phyloP scores from a whole-genome alignment of 2,329 filamentous ascomycete genomes.

The Aureobasidium sp. region DNA sequence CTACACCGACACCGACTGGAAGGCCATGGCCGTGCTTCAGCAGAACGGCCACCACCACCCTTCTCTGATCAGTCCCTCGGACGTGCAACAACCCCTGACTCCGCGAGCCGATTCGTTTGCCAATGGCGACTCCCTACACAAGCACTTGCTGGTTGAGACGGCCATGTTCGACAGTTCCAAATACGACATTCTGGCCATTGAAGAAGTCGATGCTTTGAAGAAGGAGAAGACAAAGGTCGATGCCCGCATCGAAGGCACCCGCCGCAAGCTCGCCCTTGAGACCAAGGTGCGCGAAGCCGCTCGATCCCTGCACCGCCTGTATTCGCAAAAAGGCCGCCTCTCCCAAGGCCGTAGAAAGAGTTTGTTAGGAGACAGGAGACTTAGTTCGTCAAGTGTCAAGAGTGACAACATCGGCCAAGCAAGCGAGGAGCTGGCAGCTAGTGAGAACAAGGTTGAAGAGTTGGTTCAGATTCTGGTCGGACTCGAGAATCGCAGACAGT shows the following conservation, averaged over 20 bases:
- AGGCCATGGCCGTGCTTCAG: conserved; percentile 10
- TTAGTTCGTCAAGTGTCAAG: conserved; percentile 33
- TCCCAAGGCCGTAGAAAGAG: conserved; percentile 47
- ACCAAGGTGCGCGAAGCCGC: conserved; percentile 93
- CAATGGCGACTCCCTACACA: conserved; percentile 56
- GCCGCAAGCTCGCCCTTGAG: conserved; percentile 79
- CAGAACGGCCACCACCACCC: not conserved
- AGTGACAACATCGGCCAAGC: conserved; percentile 44
- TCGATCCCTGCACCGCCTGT: conserved; percentile 74
- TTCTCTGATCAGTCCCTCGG: conserved; percentile 4
- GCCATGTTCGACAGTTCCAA: conserved; percentile 80
- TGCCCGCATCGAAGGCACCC: conserved; percentile 72
- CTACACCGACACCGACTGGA: conserved; percentile 14
- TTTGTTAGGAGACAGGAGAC: conserved; percentile 29
- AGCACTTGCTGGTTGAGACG: conserved; percentile 89
- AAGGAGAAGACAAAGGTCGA: conserved; percentile 69
- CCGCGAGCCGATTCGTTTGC: conserved; percentile 15
- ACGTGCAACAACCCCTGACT: not conserved
- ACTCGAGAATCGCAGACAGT: conserved; percentile 68
- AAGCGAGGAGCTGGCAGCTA: conserved; percentile 66
- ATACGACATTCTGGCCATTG: conserved; percentile 80
- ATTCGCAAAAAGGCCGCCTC: conserved; percentile 52
- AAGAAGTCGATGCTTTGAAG: conserved; percentile 87
- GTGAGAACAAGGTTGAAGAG: conserved; percentile 77
- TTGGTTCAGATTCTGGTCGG: conserved; percentile 72